Evolutionary conservation across 2,329 filamentous ascomycete genomes (phyloP), one percentile per base, ranked within the genome.

Genomic region (Sclerotinia subarctica): DNA sequence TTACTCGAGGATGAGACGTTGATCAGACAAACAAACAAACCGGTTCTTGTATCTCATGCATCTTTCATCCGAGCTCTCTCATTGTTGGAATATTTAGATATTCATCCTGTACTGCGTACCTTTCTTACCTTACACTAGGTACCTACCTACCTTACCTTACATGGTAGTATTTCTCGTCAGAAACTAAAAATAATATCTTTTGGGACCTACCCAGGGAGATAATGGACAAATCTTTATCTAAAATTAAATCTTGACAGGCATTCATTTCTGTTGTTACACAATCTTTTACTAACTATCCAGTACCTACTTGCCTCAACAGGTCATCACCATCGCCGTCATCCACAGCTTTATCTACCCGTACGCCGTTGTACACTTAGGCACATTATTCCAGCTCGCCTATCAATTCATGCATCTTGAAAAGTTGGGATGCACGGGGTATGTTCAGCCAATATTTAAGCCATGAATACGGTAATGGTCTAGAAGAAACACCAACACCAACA

Each of bases 361-460:
- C 38, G 56, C 57, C 57, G 57, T 60, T 60, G 42, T n/a, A 32
- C 11, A 32, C 4, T 42, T 59, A 47, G 57, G 42, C 19, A 7
- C 24, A n/a, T 11, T 17, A 29, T 29, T 59, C 42, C 57, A 47
- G 42, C 42, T 59, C 57, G 57, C 57, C 57, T 59, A 59, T 59
- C 53, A 21, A 38, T n/a, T 17, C 3, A 59, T n/a, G 57, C 57
- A 59, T 47, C 24, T 19, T n/a, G 1, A n/a, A n/a, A 49, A 49
- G 46, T 49, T 24, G 44, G 44, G 44, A 38, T 35, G 21, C 35
- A 56, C 53, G 32, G 53, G n/a, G 21, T 15, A 42, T 24, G 21
- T 57, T 57, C 35, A 57, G 54, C 54, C 54, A 57, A 57, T 47
- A 47, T 26, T 26, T 32, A 59, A 59, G 57, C 42, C 42, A n/a